Conservation (phyloP, 2,329 filamentous ascomycete species). For the Thielaviopsis euricoi region DNA sequence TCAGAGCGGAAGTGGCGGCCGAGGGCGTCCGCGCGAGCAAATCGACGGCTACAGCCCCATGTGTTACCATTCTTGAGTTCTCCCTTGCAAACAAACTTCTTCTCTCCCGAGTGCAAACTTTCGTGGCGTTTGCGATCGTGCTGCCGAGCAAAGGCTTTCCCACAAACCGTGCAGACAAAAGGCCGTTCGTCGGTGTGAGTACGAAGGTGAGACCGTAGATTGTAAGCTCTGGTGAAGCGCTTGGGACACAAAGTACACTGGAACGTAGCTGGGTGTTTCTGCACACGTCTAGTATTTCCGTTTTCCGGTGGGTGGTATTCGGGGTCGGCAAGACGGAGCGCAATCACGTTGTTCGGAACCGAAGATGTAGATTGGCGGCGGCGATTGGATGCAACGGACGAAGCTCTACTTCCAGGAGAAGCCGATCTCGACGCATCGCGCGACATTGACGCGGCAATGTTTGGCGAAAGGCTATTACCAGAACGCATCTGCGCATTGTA, state of each 20-base stretch:
- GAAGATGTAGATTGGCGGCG: conserved; percentile 47
- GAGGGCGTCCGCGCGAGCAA: conserved; percentile 86
- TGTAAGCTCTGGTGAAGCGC: conserved; percentile 90
- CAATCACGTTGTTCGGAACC: conserved; percentile 50
- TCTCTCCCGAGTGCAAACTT: conserved; percentile 88
- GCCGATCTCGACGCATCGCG: conserved; percentile 36
- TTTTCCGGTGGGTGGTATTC: conserved; percentile 52
- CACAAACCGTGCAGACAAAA: conserved; percentile 92
- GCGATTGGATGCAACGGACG: conserved; percentile 20
- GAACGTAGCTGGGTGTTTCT: conserved; percentile 96
- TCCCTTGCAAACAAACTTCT: conserved; percentile 95
- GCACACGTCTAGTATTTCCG: conserved; percentile 60
- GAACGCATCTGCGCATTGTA: conserved; percentile 28
- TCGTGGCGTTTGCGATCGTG: conserved; percentile 97
- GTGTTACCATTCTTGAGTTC: conserved; percentile 66
- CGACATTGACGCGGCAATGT: conserved; percentile 27
- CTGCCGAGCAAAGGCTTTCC: conserved; percentile 92
- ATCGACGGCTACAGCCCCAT: conserved; percentile 88
- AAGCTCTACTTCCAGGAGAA: conserved; percentile 39
- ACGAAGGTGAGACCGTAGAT: conserved; percentile 81
- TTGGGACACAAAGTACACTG: conserved; percentile 90
- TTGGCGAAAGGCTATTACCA: conserved; percentile 28
- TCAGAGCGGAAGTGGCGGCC: conserved; percentile 92
- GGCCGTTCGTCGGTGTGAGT: conserved; percentile 96
- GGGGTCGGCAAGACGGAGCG: conserved; percentile 80